Conservation (phyloP, 768 basidiomycete species). For the Tricholoma sp. region DNA sequence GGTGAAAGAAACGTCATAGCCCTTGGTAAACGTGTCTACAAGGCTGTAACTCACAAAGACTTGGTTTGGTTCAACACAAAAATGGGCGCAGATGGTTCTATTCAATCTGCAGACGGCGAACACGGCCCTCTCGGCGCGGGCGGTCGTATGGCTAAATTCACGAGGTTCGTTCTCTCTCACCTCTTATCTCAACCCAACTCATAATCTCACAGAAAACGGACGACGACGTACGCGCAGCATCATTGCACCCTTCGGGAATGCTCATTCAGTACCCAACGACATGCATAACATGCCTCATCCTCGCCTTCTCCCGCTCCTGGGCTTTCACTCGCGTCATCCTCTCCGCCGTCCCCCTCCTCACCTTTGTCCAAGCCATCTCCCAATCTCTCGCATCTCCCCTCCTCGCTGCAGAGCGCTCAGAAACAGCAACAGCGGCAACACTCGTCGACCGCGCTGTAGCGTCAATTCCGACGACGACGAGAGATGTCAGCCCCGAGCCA, state of each 20-base stretch:
- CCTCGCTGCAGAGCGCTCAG: constrained; percentile 58
- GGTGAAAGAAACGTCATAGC: constrained; percentile 76
- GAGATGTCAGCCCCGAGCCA: neutral
- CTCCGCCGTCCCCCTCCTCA: constrained; percentile 78
- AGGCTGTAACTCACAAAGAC: constrained; percentile 58
- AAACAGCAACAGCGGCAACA: constrained; percentile 69
- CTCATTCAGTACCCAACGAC: constrained; percentile 80
- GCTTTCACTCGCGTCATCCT: constrained; percentile 89
- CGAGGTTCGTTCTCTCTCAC: constrained; percentile 7
- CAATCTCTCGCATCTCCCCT: constrained; percentile 66
- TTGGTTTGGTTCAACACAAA: constrained; percentile 92
- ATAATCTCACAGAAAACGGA: constrained; percentile 78
- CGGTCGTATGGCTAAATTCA: constrained; percentile 3
- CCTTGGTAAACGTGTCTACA: constrained; percentile 65
- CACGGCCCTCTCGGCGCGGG: constrained; percentile 3
- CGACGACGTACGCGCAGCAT: constrained; percentile 86
- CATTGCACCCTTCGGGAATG: constrained; percentile 73
- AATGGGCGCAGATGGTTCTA: constrained; percentile 50
- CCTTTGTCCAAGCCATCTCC: constrained; percentile 70
- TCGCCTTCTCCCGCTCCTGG: constrained; percentile 80
- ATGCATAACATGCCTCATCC: constrained; percentile 68
- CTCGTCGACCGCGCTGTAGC: constrained; percentile 72
- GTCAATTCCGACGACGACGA: too few relatives aligned
- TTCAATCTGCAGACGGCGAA: neutral
- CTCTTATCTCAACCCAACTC: too few relatives aligned